Evolutionary conservation across 176 grass and related monocot genomes (phyloP).

Genomic region (Lolium multiflorum): DNA sequence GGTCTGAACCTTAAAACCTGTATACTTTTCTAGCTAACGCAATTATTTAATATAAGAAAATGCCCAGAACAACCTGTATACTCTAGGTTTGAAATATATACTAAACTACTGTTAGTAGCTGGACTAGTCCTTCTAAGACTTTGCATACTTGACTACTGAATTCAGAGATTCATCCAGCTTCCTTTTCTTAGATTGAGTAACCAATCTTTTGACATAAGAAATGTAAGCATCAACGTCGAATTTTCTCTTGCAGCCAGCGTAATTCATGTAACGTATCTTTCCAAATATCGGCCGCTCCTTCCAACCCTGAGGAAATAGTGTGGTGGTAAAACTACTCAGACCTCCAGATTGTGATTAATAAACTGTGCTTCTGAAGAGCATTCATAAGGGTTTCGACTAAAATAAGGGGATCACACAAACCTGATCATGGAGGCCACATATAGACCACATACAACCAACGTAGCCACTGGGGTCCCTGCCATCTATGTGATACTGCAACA

Average conservation of each 20-base stretch:
- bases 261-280: constrained; percentile 99
- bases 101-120: neutral
- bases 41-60: neutral
- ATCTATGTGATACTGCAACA: constrained; percentile 76
- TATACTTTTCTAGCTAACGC: neutral
- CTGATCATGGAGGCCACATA: constrained; percentile 98
- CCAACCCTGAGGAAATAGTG: constrained; percentile 71
- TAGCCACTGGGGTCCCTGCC: constrained; percentile 96
- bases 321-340: neutral
- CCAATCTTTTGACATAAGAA: constrained; percentile 69
- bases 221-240: constrained; percentile 87
- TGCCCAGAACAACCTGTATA: neutral
- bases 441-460: constrained; percentile 98
- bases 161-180: constrained; percentile 44
- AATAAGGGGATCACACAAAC: constrained; percentile 35
- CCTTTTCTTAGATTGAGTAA: constrained; percentile 71
- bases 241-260: constrained; percentile 93
- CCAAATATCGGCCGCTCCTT: constrained; percentile 94
- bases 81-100: neutral
- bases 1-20: neutral
- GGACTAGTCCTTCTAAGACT: constrained; percentile 20
- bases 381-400: neutral
- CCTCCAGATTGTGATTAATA: constrained; percentile 15
- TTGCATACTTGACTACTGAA: constrained; percentile 32
- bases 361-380: constrained; percentile 23